Percentiles rank a stretch among this genome's conserved stretches.
phyloP scores from a whole-genome alignment of 306 rosid species.

The Quercus engelmannii region DNA sequence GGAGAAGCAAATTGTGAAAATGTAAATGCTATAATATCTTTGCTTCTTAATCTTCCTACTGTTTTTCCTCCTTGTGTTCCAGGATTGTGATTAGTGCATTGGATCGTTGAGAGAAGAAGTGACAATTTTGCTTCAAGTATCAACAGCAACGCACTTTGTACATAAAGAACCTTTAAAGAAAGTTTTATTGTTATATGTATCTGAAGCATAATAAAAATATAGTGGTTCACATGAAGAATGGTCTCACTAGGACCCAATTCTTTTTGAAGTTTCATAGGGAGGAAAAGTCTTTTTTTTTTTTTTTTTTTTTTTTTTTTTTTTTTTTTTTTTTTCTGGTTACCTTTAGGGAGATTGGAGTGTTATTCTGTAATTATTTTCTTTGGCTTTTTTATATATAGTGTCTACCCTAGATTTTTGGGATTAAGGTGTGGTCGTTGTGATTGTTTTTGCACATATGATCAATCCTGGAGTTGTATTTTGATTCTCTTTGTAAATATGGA shows the following conservation, averaged over 20 bases:
- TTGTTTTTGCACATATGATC: background rate
- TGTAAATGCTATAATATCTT: no score
- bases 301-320: background rate
- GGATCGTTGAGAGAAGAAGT: conserved; percentile 61
- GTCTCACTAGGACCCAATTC: conserved; percentile 20
- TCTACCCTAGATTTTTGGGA: no score
- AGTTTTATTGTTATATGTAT: conserved; percentile 5
- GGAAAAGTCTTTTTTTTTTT: background rate
- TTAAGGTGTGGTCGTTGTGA: no score
- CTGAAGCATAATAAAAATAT: conserved; percentile 10
- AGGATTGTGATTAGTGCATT: conserved; percentile 69
- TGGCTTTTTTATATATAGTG: conserved; percentile 1
- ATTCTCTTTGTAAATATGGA: conserved; percentile 33
- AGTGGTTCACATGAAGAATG: conserved; percentile 21
- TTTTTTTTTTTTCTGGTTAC: background rate
- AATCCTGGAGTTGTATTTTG: background rate
- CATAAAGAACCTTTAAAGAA: conserved; percentile 19
- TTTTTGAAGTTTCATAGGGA: conserved; percentile 23
- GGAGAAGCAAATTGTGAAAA: no score
- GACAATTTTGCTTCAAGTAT: conserved; percentile 17
- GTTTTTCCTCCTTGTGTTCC: conserved; percentile 14
- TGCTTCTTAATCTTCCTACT: background rate
- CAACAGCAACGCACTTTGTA: conserved; percentile 31
- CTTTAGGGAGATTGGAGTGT: background rate
- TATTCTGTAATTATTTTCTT: background rate